Evolutionary conservation across 2,329 filamentous ascomycete genomes (phyloP), one percentile per base, ranked within the genome.

Genomic region (Graphiopsis chlorocephala): DNA sequence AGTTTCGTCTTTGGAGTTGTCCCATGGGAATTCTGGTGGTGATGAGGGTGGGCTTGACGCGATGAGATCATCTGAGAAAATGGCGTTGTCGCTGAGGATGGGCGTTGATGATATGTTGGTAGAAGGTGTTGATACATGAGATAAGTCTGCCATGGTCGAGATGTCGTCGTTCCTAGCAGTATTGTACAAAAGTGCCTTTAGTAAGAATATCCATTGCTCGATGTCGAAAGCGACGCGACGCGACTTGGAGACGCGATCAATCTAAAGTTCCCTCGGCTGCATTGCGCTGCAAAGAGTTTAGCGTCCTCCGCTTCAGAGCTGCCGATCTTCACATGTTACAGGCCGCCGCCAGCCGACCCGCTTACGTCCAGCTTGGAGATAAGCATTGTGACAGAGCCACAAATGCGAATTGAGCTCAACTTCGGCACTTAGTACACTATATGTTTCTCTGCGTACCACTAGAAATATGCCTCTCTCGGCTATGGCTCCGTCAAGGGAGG

Each of bases 11-110:
- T 62, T 57, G 45, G 77, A 56, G n/a, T 38, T 55, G 55, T 75
- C 73, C 73, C 73, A 75, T 77, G 72, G 79, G 57, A 78, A 73
- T 20, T 78, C 78, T 38, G 83, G 82, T 61, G 83, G 81, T 64
- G 82, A 84, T 11, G 83, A 84, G 4, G 83, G 83, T 38, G 83
- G 82, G 48, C 81, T 84, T 42, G 80, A 80, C 38, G 80, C 25
- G 23, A 58, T 65, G 53, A 63, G 52, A 7, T 66, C 66, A 31
- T 73, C 70, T 12, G 70, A 72, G 66, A 73, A 75, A 53, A 72
- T 25, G 1, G 68, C 63, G 20, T 64, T 63, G 35, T 69, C 69
- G 55, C 66, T 69, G 52, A 65, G 52, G 20, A 71, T 68, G 47
- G 71, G 68, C 8, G 68, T 73, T 29, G 68, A 70, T 23, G 68